Evolutionary conservation across 164 flowering plant species (phyloP), one percentile per base, ranked within the genome.

Genomic region (Akebia trifoliata): DNA sequence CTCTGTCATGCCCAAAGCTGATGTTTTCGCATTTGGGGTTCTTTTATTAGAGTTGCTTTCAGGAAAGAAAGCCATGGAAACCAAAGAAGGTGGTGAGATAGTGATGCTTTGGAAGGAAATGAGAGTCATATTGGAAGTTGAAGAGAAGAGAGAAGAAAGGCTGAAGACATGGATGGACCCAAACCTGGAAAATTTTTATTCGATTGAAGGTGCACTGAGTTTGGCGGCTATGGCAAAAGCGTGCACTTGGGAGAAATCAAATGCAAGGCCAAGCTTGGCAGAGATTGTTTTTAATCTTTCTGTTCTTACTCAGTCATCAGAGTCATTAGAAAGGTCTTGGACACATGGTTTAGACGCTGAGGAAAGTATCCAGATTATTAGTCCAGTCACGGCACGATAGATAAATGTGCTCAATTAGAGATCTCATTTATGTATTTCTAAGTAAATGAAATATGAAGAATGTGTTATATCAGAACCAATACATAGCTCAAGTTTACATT

Each of bases 21-120:
- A 86, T 65, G 84, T 86, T 21, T 84, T 81, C 54, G 76, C 81
- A 21, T 83, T 83, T 51, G 90, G 94, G 50, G 71, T 84, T 20
- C 46, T 82, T 38, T 62, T 86, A 48, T 31, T 84, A 48, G 90
- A 84, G 66, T 59, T 86, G 48, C 84, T 82, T 36, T 80, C 84
- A 0, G 94, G 90, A 17, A 80, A 66, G 73, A 77, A 69, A 51
- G 77, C 71, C 29, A 76, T 78, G 80, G 69, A 65, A 51, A 68
- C 76, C 7, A 67, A 65, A 51, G 80, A 72, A 24, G 73, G 64
- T 40, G 85, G 81, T 30, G 82, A 82, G 61, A 65, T 74, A 25
- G 61, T 50, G 17, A 70, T 73, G 76, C 31, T 71, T 40, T 79
- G 83, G 81, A 78, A 69, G 61, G 79, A 72, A 20, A 57, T 78